Evolutionary conservation across 106 monocot species (phyloP).

Genomic region (Dendrobium officinale): DNA sequence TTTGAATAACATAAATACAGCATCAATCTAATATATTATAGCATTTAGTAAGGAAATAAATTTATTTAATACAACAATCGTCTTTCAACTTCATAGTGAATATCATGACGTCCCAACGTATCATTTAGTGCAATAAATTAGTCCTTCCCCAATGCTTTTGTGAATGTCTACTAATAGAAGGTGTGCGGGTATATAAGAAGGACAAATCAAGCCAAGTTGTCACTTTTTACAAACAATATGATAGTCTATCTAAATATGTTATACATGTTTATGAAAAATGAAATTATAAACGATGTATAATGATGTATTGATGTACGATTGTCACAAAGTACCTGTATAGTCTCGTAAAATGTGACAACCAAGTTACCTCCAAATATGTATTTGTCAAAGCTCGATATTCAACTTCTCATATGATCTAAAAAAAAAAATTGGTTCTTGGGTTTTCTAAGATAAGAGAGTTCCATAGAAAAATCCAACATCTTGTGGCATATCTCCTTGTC

Average conservation of each 20-base stretch:
- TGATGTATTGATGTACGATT: background rate
- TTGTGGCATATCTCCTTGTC: background rate
- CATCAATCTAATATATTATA: too few relatives aligned
- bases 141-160: background rate
- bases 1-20: too few relatives aligned
- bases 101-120: conserved; percentile 2
- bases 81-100: background rate
- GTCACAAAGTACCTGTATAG: background rate
- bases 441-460: background rate
- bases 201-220: background rate
- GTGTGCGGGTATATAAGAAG: background rate
- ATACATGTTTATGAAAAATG: background rate
- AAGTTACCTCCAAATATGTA: background rate
- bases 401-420: conserved; percentile 1
- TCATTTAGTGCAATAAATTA: background rate
- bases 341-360: background rate
- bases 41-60: too few relatives aligned
- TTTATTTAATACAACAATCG: too few relatives aligned
- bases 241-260: background rate
- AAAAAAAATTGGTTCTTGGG: background rate
- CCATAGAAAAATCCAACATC: background rate
- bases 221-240: too few relatives aligned
- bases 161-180: background rate
- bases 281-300: background rate
- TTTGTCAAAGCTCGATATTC: conserved; percentile 1